phyloP scores from a whole-genome alignment of 73 alveolate genomes.

The Durusdinium trenchii region DNA sequence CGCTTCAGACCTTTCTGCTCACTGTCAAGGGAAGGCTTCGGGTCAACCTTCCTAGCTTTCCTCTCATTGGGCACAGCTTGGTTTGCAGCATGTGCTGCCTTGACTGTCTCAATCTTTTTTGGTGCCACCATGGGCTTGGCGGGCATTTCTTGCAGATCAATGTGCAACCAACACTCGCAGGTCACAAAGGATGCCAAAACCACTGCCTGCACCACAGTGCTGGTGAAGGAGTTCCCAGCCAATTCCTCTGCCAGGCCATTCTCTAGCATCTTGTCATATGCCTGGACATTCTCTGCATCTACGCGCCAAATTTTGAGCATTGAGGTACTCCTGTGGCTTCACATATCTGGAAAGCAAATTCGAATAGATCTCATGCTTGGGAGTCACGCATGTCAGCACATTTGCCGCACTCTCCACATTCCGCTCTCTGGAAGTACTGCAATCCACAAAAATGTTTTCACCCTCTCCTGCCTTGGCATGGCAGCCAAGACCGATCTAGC shows the following conservation, averaged over 20 bases:
- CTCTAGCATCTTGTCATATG: neutral
- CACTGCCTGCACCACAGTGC: neutral
- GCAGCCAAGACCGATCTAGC: neutral
- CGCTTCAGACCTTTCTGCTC: neutral
- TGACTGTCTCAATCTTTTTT: neutral
- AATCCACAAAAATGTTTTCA: neutral
- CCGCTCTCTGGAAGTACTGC: neutral
- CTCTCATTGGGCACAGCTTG: too few relatives aligned
- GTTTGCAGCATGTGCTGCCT: neutral
- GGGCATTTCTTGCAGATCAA: neutral
- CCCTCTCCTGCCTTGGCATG: neutral
- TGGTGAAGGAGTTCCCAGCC: neutral
- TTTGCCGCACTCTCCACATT: neutral
- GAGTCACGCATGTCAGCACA: neutral
- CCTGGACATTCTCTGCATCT: neutral
- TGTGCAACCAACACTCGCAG: neutral
- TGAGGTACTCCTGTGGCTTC: neutral
- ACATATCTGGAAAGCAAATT: neutral
- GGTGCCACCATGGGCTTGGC: neutral
- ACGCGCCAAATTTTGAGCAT: neutral
- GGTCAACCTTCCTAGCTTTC: too few relatives aligned
- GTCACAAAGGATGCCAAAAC: neutral
- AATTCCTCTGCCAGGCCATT: neutral
- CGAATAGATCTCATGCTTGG: neutral
- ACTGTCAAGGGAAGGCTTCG: too few relatives aligned